A percentile compares a stretch with the other conserved stretches of the same genome.
phyloP scores from a whole-genome alignment of 2,329 filamentous ascomycete genomes.

The Claviceps quebecensis region DNA sequence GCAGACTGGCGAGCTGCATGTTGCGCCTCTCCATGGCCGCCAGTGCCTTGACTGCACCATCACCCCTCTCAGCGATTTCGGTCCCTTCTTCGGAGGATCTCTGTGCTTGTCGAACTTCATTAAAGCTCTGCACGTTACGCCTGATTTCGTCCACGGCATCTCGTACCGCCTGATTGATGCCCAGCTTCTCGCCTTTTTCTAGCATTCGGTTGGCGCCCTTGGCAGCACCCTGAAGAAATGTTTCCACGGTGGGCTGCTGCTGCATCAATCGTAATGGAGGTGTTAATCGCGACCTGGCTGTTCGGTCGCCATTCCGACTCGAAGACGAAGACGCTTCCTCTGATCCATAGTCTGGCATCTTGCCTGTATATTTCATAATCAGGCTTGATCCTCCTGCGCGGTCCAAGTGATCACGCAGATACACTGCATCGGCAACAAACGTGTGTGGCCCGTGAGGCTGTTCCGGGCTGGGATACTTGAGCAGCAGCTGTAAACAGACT shows the following conservation, averaged over 20 bases:
- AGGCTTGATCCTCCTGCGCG: constrained; percentile 48
- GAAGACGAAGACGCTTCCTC: constrained; percentile 8
- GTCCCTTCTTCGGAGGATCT: constrained; percentile 15
- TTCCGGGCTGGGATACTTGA: constrained; percentile 65
- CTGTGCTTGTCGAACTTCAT: constrained; percentile 36
- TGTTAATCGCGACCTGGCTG: constrained; percentile 28
- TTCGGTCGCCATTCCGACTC: constrained; percentile 22
- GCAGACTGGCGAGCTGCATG: constrained; percentile 49
- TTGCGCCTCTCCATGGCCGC: constrained; percentile 50
- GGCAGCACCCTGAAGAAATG: constrained; percentile 60
- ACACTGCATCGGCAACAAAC: constrained; percentile 76
- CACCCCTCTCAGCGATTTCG: constrained; percentile 21
- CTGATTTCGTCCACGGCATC: constrained; percentile 68
- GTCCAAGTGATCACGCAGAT: constrained; percentile 52
- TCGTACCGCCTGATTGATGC: constrained; percentile 68
- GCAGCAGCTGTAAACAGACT: constrained; percentile 61
- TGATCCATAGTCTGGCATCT: constrained; percentile 23
- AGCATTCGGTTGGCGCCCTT: constrained; percentile 63
- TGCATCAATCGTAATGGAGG: constrained; percentile 38
- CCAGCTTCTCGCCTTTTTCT: constrained; percentile 59
- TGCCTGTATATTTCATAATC: constrained; percentile 57
- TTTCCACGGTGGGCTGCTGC: constrained; percentile 49
- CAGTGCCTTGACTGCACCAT: constrained; percentile 23
- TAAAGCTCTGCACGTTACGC: constrained; percentile 57
- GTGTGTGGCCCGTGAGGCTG: constrained; percentile 54